A percentile compares a stretch with the other conserved stretches of the same genome.
These are phyloP conservation scores for Coemansia sp. DNA, from an alignment of 192 early-diverging fungal genomes.

Conservation along the genomic window DNA sequence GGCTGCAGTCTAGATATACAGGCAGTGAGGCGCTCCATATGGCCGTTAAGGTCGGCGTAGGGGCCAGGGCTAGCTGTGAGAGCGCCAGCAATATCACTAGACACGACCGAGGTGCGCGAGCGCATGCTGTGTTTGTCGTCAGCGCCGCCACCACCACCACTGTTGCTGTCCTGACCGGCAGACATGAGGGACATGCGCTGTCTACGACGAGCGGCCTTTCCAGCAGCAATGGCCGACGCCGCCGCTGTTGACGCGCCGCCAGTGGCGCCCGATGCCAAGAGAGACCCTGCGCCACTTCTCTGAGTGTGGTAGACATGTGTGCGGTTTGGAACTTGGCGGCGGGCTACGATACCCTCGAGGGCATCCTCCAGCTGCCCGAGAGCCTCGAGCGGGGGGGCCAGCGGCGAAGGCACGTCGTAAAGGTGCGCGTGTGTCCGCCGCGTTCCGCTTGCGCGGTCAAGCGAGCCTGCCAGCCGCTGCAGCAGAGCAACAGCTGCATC, in stretches of 20 bases:
- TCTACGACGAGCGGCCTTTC: conserved; percentile 41
- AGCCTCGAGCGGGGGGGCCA: conserved; percentile 37
- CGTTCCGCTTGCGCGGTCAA: not conserved
- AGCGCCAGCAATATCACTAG: conserved; percentile 22
- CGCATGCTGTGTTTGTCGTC: conserved; percentile 50
- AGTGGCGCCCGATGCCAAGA: conserved; percentile 6
- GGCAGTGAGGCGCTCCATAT: conserved; percentile 50
- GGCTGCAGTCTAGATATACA: conserved; percentile 49
- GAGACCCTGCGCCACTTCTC: conserved; percentile 10
- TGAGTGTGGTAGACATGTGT: conserved; percentile 17
- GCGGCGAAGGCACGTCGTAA: conserved; percentile 29
- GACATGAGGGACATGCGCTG: conserved; percentile 45
- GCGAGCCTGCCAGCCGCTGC: conserved; percentile 24
- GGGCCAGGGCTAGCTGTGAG: conserved; percentile 25
- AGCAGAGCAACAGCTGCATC: conserved; percentile 36
- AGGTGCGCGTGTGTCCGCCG: not conserved
- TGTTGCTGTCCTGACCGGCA: conserved; percentile 19
- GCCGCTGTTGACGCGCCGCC: conserved; percentile 35
- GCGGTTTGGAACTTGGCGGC: conserved; percentile 49
- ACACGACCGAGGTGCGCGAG: conserved; percentile 32
- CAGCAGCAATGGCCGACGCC: conserved; percentile 30
- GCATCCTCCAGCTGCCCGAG: conserved; percentile 42
- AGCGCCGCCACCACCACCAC: conserved; percentile 9
- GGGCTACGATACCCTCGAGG: conserved; percentile 34
- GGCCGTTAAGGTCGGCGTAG: conserved; percentile 42